phyloP scores from a whole-genome alignment of 2,329 filamentous ascomycete species.

The Falciphora oryzae region DNA sequence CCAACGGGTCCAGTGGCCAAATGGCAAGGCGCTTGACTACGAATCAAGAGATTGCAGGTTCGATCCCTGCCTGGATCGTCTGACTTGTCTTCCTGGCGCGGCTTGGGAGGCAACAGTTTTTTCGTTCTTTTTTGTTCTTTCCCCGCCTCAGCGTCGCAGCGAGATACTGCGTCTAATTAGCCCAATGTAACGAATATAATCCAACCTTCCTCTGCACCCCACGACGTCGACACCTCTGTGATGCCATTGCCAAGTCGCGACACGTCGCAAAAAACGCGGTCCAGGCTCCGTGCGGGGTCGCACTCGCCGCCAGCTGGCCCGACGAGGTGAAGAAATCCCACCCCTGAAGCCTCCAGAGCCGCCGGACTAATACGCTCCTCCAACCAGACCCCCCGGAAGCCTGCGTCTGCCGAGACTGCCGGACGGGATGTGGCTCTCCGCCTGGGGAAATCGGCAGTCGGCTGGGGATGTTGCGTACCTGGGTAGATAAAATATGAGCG shows the following conservation, averaged over 20 bases:
- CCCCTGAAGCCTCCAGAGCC: no score
- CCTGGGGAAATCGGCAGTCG: no score
- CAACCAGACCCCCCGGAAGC: neutral
- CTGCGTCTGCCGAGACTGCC: neutral
- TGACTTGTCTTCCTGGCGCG: no score
- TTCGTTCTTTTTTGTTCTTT: neutral
- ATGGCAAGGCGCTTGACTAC: slow-evolving; percentile 32
- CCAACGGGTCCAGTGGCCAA: slow-evolving; percentile 19
- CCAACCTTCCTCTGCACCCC: no score
- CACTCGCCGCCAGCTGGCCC: no score
- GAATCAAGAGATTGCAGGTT: slow-evolving; percentile 33
- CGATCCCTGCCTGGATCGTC: slow-evolving; percentile 24
- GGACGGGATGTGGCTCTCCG: neutral
- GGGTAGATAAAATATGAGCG: neutral
- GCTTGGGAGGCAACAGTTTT: no score
- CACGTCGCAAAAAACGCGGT: neutral
- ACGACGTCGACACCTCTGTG: no score
- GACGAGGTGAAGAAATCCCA: neutral
- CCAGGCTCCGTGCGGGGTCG: neutral
- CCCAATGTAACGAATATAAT: neutral
- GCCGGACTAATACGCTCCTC: neutral
- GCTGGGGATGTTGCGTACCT: neutral
- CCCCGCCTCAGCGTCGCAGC: neutral
- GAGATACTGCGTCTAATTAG: neutral
- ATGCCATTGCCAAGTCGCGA: neutral